These are phyloP conservation scores for Trichophyton schoenleinii DNA, from an alignment of 2,329 filamentous ascomycete species.

Conservation along the genomic window DNA sequence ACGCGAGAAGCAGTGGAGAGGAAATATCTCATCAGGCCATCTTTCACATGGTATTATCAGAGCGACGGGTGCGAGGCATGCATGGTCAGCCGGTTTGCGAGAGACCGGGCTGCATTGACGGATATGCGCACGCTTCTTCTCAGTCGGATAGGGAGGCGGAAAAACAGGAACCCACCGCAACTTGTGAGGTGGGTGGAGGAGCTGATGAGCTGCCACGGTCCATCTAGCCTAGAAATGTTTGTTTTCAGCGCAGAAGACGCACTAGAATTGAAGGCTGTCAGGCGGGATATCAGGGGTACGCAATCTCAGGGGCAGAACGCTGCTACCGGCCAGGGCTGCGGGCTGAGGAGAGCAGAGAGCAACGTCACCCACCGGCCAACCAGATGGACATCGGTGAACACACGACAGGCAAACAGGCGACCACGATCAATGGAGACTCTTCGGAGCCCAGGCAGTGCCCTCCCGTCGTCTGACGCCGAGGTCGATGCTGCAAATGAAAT, in stretches of 20 bases:
- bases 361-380: not conserved
- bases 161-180: conserved; percentile 16
- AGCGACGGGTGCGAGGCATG: conserved; percentile 27
- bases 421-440: not conserved
- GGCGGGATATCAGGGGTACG: conserved; percentile 3
- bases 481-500: conserved; percentile 6
- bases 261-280: conserved; percentile 1
- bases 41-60: conserved; percentile 19
- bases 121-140: conserved; percentile 22
- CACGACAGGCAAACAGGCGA: not conserved
- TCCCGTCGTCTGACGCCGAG: not conserved
- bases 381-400: not conserved
- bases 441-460: not conserved
- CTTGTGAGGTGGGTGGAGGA: conserved; percentile 22
- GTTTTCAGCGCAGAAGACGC: conserved; percentile 6
- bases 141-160: conserved; percentile 21
- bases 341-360: not conserved
- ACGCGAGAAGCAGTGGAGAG: conserved; percentile 7
- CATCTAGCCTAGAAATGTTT: conserved; percentile 4
- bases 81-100: conserved; percentile 24
- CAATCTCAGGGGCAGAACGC: not conserved
- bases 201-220: conserved; percentile 15
- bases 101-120: conserved; percentile 17
- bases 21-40: conserved; percentile 3
- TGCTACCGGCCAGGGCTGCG: not conserved